Evolutionary conservation across 1,284 basidiomycete genomes (phyloP).

Genomic region (Inonotus hispidus): DNA sequence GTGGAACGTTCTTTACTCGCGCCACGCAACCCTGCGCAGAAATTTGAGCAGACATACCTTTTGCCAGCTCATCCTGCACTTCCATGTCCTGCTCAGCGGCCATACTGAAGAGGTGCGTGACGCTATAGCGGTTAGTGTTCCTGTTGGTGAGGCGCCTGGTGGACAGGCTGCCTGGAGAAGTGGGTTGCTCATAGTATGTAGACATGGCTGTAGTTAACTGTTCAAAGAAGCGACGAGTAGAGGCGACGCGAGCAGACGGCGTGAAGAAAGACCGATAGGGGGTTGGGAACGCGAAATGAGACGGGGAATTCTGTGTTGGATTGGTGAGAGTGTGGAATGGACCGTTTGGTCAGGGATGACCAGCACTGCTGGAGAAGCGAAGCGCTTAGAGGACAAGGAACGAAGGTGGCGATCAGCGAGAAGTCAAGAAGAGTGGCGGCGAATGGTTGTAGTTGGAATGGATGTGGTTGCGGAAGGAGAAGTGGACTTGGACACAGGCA

Average conservation of each 20-base stretch:
- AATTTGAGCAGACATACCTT: constrained; percentile 56
- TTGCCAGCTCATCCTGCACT: constrained; percentile 94
- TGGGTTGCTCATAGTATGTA: constrained; percentile 58
- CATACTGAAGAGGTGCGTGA: constrained; percentile 95
- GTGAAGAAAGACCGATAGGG: background rate
- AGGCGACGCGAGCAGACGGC: background rate
- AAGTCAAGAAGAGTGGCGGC: background rate
- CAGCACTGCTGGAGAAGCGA: constrained; percentile 16
- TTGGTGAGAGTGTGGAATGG: background rate
- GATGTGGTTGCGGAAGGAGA: background rate
- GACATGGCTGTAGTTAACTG: constrained; percentile 9
- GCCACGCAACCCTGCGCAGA: constrained; percentile 2
- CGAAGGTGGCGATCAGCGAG: constrained; percentile 2
- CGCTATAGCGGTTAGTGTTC: constrained; percentile 95
- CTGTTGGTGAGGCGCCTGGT: constrained; percentile 76
- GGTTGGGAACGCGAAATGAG: background rate
- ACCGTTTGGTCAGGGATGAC: background rate
- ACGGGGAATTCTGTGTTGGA: background rate
- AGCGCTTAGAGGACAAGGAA: background rate
- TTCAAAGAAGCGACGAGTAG: background rate
- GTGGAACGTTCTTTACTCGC: background rate
- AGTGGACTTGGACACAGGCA: background rate
- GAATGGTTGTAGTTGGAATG: background rate
- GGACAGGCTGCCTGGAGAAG: constrained; percentile 59
- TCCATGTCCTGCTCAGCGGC: constrained; percentile 98